phyloP scores from a whole-genome alignment of 176 grass and related monocot species.

The Rhynchospora tenuis region DNA sequence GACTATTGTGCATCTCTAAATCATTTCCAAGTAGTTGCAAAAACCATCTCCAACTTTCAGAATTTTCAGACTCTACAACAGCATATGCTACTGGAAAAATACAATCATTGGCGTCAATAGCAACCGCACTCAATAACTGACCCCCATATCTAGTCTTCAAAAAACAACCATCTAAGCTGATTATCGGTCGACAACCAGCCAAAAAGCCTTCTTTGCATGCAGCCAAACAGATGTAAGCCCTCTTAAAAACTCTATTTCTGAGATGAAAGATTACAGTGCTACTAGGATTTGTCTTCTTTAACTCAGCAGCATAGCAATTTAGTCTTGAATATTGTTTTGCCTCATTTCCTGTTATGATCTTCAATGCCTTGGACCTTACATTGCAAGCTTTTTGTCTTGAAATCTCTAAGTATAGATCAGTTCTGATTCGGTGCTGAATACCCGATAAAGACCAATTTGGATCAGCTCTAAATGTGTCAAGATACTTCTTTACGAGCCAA shows the following conservation, averaged over 20 bases:
- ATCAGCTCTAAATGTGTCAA: slow-evolving; percentile 1
- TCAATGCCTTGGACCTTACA: neutral
- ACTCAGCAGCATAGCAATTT: neutral
- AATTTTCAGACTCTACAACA: neutral
- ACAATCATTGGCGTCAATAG: no score
- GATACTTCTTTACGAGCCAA: slow-evolving; percentile 2
- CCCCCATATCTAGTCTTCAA: neutral
- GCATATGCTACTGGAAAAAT: slow-evolving; percentile 12
- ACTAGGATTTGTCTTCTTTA: slow-evolving; percentile 9
- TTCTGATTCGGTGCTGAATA: neutral
- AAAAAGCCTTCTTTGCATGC: slow-evolving; percentile 11
- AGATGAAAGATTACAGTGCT: neutral
- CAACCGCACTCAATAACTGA: no score
- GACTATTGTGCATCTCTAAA: neutral
- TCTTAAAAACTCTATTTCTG: neutral
- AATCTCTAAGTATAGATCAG: neutral
- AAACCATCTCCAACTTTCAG: slow-evolving; percentile 6
- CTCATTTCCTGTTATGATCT: neutral
- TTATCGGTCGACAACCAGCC: slow-evolving; percentile 13
- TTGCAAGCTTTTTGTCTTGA: neutral
- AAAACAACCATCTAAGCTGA: neutral
- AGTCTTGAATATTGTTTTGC: neutral
- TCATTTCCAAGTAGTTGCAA: neutral
- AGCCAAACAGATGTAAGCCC: neutral
- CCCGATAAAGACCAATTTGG: neutral